phyloP scores from a whole-genome alignment of 148 eudicot genomes.

The Talinum fruticosum region DNA sequence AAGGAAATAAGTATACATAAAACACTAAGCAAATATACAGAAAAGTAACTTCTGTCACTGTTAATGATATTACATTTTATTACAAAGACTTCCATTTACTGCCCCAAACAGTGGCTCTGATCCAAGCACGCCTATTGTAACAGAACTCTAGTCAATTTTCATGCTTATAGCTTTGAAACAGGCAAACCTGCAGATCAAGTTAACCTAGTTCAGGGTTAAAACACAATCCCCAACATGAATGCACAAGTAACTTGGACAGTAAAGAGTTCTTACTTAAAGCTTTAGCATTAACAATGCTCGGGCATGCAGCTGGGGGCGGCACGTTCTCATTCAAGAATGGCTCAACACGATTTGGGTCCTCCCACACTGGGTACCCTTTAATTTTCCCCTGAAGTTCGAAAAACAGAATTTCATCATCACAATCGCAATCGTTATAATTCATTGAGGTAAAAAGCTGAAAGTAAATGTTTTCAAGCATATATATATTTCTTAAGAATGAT shows the following conservation, averaged over 20 bases:
- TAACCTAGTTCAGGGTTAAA: conserved; percentile 1
- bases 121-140: neutral
- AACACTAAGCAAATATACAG: neutral
- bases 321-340: conserved; percentile 75
- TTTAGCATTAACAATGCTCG: conserved; percentile 93
- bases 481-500: neutral
- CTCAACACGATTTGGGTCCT: conserved; percentile 63
- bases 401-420: neutral
- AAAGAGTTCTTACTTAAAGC: conserved; percentile 48
- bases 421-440: neutral
- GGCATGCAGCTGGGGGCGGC: conserved; percentile 85
- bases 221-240: neutral
- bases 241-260: neutral
- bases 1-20: neutral
- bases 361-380: conserved; percentile 89
- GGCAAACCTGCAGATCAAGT: conserved; percentile 57
- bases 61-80: neutral
- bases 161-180: conserved; percentile 57
- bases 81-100: conserved; percentile 14
- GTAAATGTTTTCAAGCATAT: neutral
- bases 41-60: conserved; percentile 5
- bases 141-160: conserved; percentile 5
- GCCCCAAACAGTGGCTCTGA: neutral
- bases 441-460: neutral
- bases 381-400: conserved; percentile 64